These are phyloP conservation scores for Colletotrichum truncatum DNA, from an alignment of 2,329 filamentous ascomycete genomes.

Conservation along the genomic window DNA sequence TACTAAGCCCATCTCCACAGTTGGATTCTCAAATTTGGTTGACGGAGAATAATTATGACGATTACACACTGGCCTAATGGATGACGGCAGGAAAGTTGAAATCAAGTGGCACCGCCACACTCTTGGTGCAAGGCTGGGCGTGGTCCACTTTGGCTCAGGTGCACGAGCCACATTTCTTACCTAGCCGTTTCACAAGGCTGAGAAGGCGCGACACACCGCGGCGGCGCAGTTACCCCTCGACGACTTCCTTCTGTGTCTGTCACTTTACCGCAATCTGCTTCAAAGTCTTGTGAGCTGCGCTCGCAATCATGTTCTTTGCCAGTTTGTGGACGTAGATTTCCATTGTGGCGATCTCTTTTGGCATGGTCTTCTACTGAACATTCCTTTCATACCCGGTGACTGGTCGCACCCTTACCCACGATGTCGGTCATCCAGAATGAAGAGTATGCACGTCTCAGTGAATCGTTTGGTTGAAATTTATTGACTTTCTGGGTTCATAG, in stretches of 20 bases:
- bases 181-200: constrained; percentile 32
- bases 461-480: neutral
- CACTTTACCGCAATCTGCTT: neutral
- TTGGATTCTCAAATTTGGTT: neutral
- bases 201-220: constrained; percentile 18
- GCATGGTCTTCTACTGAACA: constrained; percentile 10
- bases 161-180: constrained; percentile 19
- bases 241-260: neutral
- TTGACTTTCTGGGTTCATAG: constrained; percentile 48
- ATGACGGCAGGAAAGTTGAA: constrained; percentile 15
- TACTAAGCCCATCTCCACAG: constrained; percentile 75
- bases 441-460: constrained; percentile 43
- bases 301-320: constrained; percentile 27
- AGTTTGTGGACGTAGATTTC: neutral
- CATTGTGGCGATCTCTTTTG: constrained; percentile 11
- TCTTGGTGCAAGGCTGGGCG: constrained; percentile 17
- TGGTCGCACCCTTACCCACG: constrained; percentile 9
- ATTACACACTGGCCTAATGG: neutral
- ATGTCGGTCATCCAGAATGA: constrained; percentile 57
- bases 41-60: neutral
- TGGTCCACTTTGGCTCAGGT: neutral
- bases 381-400: constrained; percentile 19
- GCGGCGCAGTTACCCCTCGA: constrained; percentile 16
- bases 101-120: constrained; percentile 18
- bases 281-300: constrained; percentile 20